Percentiles rank a stretch among this genome's conserved stretches.
Evolutionary conservation across 2,329 filamentous ascomycete genomes (phyloP).

Genomic region (Chaetomiaceae sp.): DNA sequence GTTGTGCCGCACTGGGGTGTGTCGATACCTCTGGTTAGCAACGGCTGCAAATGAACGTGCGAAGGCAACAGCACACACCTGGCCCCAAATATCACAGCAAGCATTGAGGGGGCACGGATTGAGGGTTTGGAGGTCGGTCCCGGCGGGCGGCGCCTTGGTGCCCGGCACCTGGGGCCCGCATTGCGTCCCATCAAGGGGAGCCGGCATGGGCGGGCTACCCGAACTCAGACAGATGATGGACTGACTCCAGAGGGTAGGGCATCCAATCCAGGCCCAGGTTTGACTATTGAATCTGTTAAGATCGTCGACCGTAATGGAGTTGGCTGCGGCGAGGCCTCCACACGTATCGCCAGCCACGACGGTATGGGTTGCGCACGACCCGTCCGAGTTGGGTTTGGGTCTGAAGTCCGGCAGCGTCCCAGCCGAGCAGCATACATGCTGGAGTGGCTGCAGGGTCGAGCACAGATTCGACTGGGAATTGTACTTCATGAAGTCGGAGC

Average conservation of each 20-base stretch:
- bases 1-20: constrained; percentile 34
- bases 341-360: constrained; percentile 31
- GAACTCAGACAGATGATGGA: constrained; percentile 32
- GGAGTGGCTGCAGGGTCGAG: constrained; percentile 18
- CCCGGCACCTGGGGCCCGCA: constrained; percentile 29
- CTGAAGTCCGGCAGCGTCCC: constrained; percentile 28
- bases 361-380: constrained; percentile 31
- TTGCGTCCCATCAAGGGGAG: constrained; percentile 28
- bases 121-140: constrained; percentile 20
- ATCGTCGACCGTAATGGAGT: constrained; percentile 32
- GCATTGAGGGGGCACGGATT: constrained; percentile 20
- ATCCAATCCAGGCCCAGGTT: constrained; percentile 37
- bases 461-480: constrained; percentile 14
- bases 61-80: not conserved
- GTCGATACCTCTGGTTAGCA: no score
- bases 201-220: constrained; percentile 34
- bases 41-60: no score
- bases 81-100: constrained; percentile 25
- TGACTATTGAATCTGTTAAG: constrained; percentile 35
- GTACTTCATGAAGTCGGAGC: constrained; percentile 7
- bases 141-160: constrained; percentile 1
- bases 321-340: constrained; percentile 26
- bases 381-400: constrained; percentile 29
- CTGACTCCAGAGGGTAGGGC: constrained; percentile 20
- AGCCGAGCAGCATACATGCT: constrained; percentile 31